Evolutionary conservation across 257 asterid genomes (phyloP).

Genomic region (Gentiana dahurica): DNA sequence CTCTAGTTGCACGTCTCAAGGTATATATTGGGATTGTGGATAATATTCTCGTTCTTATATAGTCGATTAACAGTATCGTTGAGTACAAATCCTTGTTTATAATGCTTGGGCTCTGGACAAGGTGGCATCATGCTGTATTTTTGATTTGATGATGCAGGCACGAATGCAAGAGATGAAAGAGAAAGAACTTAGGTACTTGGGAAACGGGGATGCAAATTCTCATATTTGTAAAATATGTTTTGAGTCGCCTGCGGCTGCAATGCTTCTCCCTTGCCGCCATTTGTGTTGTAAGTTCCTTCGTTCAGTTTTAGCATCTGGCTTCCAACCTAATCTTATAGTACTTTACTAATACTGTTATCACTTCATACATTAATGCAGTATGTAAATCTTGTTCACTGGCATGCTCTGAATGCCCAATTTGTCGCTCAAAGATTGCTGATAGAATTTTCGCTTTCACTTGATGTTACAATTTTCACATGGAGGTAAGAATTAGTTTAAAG

Average conservation of each 20-base stretch:
- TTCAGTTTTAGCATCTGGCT: not conserved
- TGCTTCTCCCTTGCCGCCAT: conserved; percentile 99
- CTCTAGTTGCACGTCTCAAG: conserved; percentile 82
- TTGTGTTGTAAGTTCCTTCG: conserved; percentile 65
- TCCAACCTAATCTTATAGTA: no score
- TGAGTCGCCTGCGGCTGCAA: conserved; percentile 78
- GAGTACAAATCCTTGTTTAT: not conserved
- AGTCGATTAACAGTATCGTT: no score
- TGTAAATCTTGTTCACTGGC: conserved; percentile 95
- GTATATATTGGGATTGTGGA: conserved; percentile 19
- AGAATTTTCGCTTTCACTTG: conserved; percentile 67
- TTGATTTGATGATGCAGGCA: conserved; percentile 38
- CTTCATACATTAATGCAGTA: conserved; percentile 21
- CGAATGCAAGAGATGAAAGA: conserved; percentile 95
- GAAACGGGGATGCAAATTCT: conserved; percentile 72
- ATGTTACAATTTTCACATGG: no score
- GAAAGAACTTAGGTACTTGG: conserved; percentile 56
- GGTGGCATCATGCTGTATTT: not conserved
- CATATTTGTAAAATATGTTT: conserved; percentile 92
- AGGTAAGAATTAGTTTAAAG: no score
- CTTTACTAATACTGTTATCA: no score
- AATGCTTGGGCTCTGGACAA: not conserved
- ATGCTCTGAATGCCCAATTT: conserved; percentile 83
- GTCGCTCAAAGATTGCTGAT: conserved; percentile 64
- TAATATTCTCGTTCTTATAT: no score